Evolutionary conservation across 345 rosid species (phyloP).

Genomic region (Xanthoceras sorbifolium): DNA sequence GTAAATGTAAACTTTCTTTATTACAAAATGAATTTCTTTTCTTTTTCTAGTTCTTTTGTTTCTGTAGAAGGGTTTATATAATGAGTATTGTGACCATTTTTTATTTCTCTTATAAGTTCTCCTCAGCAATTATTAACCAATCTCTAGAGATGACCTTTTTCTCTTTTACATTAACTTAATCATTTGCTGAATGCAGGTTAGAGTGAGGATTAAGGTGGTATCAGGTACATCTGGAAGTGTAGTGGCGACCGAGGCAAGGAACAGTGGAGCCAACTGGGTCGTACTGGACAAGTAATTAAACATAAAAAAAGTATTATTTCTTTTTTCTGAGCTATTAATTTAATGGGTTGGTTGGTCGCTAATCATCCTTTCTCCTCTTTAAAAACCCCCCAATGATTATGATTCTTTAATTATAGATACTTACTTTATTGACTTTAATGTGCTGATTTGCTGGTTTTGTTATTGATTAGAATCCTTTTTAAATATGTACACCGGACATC

Average conservation of each 20-base stretch:
- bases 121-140: not conserved
- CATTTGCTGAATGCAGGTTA: slow-evolving; percentile 44
- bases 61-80: not conserved
- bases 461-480: not conserved
- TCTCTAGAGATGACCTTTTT: not conserved
- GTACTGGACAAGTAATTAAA: slow-evolving; percentile 79
- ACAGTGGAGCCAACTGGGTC: slow-evolving; percentile 71
- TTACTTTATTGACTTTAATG: not conserved
- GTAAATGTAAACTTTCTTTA: not conserved
- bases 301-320: slow-evolving; percentile 56
- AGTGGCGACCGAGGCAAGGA: slow-evolving; percentile 65
- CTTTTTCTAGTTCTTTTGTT: not conserved
- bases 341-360: slow-evolving; percentile 26
- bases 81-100: not conserved
- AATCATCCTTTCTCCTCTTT: not conserved
- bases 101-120: not conserved
- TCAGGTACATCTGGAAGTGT: slow-evolving; percentile 47
- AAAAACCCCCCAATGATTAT: not conserved
- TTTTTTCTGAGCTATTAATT: slow-evolving; percentile 41
- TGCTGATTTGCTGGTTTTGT: not conserved
- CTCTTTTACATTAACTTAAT: not conserved
- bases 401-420: not conserved
- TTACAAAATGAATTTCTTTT: too few species aligned
- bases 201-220: slow-evolving; percentile 71
- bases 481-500: not conserved